Percentiles rank a stretch among this genome's conserved stretches.
phyloP scores from a whole-genome alignment of 768 basidiomycete species.

The Pulveroboletus sp. region DNA sequence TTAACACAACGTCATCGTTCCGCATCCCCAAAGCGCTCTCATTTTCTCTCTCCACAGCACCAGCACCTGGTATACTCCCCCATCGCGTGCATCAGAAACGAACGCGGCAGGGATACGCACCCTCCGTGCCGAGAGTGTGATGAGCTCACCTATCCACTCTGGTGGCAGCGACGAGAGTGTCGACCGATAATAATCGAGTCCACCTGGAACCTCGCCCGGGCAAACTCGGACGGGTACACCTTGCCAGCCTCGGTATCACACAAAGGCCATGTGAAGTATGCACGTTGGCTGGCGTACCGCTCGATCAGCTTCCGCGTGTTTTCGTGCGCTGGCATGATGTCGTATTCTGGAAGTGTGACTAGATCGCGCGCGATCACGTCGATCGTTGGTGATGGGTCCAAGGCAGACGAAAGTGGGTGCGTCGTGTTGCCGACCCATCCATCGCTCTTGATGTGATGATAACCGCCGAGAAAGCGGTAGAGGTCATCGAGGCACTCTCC shows the following conservation, averaged over 20 bases:
- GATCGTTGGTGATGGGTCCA: constrained; percentile 19
- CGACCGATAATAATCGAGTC: constrained; percentile 52
- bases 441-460: constrained; percentile 51
- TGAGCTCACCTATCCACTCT: constrained; percentile 37
- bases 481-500: constrained; percentile 17
- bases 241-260: constrained; percentile 38
- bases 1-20: constrained; percentile 44
- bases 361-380: constrained; percentile 29
- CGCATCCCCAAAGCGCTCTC: constrained; percentile 33
- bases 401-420: constrained; percentile 33
- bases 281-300: constrained; percentile 30
- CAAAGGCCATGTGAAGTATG: constrained; percentile 39
- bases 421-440: constrained; percentile 44
- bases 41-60: constrained; percentile 44
- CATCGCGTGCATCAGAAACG: constrained; percentile 51
- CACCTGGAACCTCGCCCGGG: constrained; percentile 57
- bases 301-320: constrained; percentile 49
- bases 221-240: constrained; percentile 47
- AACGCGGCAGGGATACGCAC: constrained; percentile 55
- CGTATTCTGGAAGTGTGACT: constrained; percentile 50
- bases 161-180: constrained; percentile 28
- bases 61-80: constrained; percentile 56
- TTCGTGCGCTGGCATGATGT: constrained; percentile 52
- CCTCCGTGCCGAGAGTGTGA: constrained; percentile 41
- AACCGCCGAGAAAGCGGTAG: constrained; percentile 20